Evolutionary conservation across 192 early-diverging fungal genomes (phyloP), one percentile per base, ranked within the genome.

Genomic region (Oehlia diaphana): DNA sequence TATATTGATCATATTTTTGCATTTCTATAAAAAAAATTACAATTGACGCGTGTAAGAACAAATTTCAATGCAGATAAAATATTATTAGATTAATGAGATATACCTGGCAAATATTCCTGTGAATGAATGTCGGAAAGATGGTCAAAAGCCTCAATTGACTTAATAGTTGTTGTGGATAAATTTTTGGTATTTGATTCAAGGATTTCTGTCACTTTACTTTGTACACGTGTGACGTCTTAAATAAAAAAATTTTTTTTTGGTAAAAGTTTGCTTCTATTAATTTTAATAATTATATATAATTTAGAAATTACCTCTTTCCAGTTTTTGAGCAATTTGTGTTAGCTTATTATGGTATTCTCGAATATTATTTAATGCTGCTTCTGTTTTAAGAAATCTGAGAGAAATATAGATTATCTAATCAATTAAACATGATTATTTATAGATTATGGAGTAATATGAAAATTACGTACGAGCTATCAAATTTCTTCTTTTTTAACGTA

Each of bases 71-170:
- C 19, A 31, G 23, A 42, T 33, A 9, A 42, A n/a, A 7, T 16
- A 63, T 12, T 23, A 16, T 33, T 16, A 63, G 31, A 31, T 14
- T 63, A 39, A 39, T 58, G 72, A 23, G 66, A 23, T 26, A 21
- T 62, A 68, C 79, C 79, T 31, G 85, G 79, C 2, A 86, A 35
- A 77, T 88, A 88, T 9, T 90, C 89, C 5, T 67, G 76, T 1
- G 71, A 67, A 62, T 90, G 87, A 35, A 87, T 83, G 1, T 82
- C 76, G 1, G 87, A 87, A 21, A 90, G 79, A 44, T 84, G 83
- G 6, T 83, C 80, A 33, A 90, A 74, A n/a, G 87, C 81, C 61
- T 90, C 87, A 2, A 87, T 67, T 3, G 81, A 82, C 10, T 83
- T 81, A 19, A 76, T 83, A 2, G 82, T 73, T 49, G 58, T 63